These are phyloP conservation scores for Leccinum rimulosum DNA, from an alignment of 768 basidiomycete genomes.

Conservation along the genomic window DNA sequence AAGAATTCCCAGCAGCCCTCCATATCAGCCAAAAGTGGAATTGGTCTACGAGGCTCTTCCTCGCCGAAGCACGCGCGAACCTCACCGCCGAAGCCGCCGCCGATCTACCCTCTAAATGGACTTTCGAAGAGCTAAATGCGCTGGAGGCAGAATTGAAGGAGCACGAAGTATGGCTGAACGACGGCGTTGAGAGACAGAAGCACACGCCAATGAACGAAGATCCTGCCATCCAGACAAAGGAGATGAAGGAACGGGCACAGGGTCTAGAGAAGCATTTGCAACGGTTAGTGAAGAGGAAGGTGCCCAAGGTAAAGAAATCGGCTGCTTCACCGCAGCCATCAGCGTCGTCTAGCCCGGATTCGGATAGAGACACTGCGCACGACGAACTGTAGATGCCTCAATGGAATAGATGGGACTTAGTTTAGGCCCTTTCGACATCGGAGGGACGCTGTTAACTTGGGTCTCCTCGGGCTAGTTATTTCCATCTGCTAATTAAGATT, in stretches of 20 bases:
- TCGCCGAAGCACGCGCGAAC: conserved; percentile 74
- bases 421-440: not conserved
- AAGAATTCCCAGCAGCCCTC: conserved; percentile 78
- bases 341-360: conserved; percentile 17
- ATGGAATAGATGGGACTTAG: conserved; percentile 12
- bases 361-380: conserved; percentile 23
- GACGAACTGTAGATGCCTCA: conserved; percentile 28
- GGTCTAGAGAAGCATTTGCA: conserved; percentile 73
- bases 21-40: conserved; percentile 85
- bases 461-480: not conserved
- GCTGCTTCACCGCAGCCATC: conserved; percentile 23
- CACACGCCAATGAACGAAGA: conserved; percentile 69
- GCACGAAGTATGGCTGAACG: conserved; percentile 81
- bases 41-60: conserved; percentile 86
- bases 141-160: conserved; percentile 77
- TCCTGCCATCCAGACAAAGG: conserved; percentile 80
- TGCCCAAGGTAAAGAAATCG: conserved; percentile 57
- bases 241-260: conserved; percentile 84
- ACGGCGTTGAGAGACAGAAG: conserved; percentile 82
- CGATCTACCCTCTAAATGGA: conserved; percentile 75
- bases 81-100: conserved; percentile 61
- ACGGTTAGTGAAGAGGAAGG: conserved; percentile 65
- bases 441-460: not conserved
- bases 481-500: not conserved
- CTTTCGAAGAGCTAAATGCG: conserved; percentile 75